A percentile compares a stretch with the other conserved stretches of the same genome.
phyloP scores from a whole-genome alignment of 2,329 filamentous ascomycete genomes.

The Aureobasidium melanogenum region DNA sequence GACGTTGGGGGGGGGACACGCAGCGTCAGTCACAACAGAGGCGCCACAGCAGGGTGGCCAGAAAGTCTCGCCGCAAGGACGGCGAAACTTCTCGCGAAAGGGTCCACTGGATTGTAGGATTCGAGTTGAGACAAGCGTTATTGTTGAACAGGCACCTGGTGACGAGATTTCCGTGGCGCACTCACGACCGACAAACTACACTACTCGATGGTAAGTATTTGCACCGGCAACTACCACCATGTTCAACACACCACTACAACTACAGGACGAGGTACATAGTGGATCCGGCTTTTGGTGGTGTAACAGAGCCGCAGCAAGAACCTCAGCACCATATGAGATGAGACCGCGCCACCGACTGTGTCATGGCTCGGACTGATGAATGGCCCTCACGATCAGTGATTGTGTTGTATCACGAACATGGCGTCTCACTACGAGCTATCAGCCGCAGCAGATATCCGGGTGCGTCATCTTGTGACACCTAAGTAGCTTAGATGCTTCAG shows the following conservation, averaged over 20 bases:
- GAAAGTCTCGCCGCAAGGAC: background rate
- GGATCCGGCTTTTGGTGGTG: too few relatives aligned
- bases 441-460: background rate
- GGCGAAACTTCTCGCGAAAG: background rate
- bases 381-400: too few relatives aligned
- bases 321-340: too few relatives aligned
- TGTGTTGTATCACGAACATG: background rate
- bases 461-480: background rate
- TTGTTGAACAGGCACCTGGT: background rate
- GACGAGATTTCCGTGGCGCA: background rate
- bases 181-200: background rate
- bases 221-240: too few relatives aligned
- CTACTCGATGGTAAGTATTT: background rate
- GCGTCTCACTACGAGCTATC: background rate
- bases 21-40: background rate
- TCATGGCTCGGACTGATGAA: too few relatives aligned
- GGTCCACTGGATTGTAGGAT: background rate
- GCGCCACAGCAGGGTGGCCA: background rate
- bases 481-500: too few relatives aligned
- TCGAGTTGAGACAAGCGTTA: background rate
- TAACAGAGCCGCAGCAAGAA: too few relatives aligned
- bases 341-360: too few relatives aligned
- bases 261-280: too few relatives aligned
- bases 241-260: too few relatives aligned
- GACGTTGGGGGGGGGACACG: background rate